Conservation (phyloP, 345 rosid species). For the Syzygium aqueum region DNA sequence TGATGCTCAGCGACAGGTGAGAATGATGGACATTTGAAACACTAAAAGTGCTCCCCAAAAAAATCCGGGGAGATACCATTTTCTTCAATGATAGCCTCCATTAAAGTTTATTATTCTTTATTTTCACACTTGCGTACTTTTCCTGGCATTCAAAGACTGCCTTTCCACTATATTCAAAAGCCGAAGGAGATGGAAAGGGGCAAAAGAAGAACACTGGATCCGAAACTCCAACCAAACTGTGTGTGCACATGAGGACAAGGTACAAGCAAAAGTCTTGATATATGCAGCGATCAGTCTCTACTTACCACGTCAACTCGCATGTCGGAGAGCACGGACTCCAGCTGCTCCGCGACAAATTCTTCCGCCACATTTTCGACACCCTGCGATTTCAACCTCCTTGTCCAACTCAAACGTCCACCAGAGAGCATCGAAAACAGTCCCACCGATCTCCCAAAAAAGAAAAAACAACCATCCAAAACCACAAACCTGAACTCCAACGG, state of each 20-base stretch:
- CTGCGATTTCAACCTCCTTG: slow-evolving; percentile 3
- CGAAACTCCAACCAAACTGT: not conserved
- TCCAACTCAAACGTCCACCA: not conserved
- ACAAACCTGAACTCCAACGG: slow-evolving; percentile 74
- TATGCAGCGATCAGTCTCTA: not conserved
- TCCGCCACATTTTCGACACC: slow-evolving; percentile 39
- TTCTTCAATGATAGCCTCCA: not conserved
- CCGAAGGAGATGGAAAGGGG: not conserved
- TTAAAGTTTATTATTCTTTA: not conserved
- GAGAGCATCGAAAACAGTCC: not conserved
- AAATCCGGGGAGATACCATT: not conserved
- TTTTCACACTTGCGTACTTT: not conserved
- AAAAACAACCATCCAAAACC: rapidly evolving
- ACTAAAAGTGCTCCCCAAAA: not conserved
- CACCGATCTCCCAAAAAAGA: not conserved
- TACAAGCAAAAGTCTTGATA: not conserved
- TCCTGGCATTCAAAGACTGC: not conserved
- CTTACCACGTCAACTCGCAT: slow-evolving; percentile 89
- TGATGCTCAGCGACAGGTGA: not conserved
- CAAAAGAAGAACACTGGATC: not conserved
- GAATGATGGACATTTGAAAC: not conserved
- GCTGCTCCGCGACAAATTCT: slow-evolving; percentile 62
- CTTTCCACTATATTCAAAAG: not conserved
- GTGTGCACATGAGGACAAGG: not conserved
- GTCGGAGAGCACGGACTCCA: slow-evolving; percentile 87